These are phyloP conservation scores for Neurospora sp. DNA, from an alignment of 495 filamentous ascomycete genomes.

Conservation along the genomic window DNA sequence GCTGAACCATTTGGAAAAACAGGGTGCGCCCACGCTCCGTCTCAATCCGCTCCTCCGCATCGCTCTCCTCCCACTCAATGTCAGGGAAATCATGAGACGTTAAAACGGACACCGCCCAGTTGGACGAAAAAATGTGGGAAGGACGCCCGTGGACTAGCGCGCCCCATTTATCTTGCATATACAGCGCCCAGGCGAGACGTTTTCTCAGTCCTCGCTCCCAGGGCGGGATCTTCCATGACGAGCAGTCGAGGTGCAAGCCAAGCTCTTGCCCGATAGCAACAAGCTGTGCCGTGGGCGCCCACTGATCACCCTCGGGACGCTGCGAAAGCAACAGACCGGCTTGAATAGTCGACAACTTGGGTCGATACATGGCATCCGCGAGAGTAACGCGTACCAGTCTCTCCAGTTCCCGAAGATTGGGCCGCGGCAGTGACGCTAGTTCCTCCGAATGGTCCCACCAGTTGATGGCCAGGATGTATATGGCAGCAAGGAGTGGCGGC, in stretches of 20 bases:
- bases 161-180: slow-evolving; percentile 91
- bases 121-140: slow-evolving; percentile 67
- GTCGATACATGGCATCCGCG: slow-evolving; percentile 65
- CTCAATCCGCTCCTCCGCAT: slow-evolving; percentile 50
- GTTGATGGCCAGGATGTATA: slow-evolving; percentile 85
- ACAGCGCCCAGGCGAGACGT: slow-evolving; percentile 81
- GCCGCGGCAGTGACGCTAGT: slow-evolving; percentile 52
- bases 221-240: slow-evolving; percentile 74
- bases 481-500: slow-evolving; percentile 73
- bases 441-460: slow-evolving; percentile 73
- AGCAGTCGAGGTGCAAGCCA: slow-evolving; percentile 78
- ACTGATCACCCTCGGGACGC: slow-evolving; percentile 74
- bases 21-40: slow-evolving; percentile 58
- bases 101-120: slow-evolving; percentile 72
- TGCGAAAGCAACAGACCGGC: slow-evolving; percentile 84
- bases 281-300: slow-evolving; percentile 77
- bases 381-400: slow-evolving; percentile 63
- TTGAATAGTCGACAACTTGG: slow-evolving; percentile 89
- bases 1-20: slow-evolving; percentile 62
- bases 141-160: slow-evolving; percentile 78
- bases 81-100: slow-evolving; percentile 64
- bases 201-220: slow-evolving; percentile 82
- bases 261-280: slow-evolving; percentile 74
- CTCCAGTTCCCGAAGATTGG: slow-evolving; percentile 68
- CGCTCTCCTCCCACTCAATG: slow-evolving; percentile 43